Base-by-base conservation (phyloP, 106 monocot genomes). In the Alisma plantagoaquatica region DNA sequence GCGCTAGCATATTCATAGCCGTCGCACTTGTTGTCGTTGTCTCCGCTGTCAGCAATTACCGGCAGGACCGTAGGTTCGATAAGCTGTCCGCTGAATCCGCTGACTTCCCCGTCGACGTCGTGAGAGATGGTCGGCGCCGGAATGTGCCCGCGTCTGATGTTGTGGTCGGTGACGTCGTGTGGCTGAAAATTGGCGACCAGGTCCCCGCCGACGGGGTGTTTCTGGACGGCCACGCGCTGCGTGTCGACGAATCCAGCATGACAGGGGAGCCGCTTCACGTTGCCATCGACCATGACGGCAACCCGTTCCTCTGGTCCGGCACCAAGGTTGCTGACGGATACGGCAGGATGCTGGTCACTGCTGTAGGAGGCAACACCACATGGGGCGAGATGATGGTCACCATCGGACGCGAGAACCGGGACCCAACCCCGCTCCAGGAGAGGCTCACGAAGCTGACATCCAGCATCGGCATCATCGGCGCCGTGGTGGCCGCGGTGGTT, bases 181-280 rank as follows among this genome's bases (percentile, higher is more conserved):
- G 33, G 14, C 49, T 79, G 12, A 79, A 70, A 20, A 74, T 70
- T 43, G 79, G 79, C 10, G 65, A 79, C 42, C 74, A 70, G 18
- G 73, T 79, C 11, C 79, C 79, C 2, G 79, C 74, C 0, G 74
- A 79, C 15, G 79, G 79, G 0, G 15, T 79, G 21, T 62, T 74
- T 24, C 19, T 74, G 0, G 43, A 61, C 1, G 79, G 74, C 3
- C 65, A 79, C 50, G 64, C 79, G 2, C 28, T 79, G 43, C 57
- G 55, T 51, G 18, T 79, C 17, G 74, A 79, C 32, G 79, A 79
- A 46, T 79, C 79, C 0, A 79, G 74, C 56, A 70, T 79, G 79
- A 74, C 79, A 1, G 79, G 79, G 2, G 79, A 79, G 50, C 57
- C 57, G 21, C 45, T 67, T 3, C 73, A 63, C 1, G 32, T 79